Evolutionary conservation across 2,329 filamentous ascomycete species (phyloP).

Genomic region (Helminthosporium solani): DNA sequence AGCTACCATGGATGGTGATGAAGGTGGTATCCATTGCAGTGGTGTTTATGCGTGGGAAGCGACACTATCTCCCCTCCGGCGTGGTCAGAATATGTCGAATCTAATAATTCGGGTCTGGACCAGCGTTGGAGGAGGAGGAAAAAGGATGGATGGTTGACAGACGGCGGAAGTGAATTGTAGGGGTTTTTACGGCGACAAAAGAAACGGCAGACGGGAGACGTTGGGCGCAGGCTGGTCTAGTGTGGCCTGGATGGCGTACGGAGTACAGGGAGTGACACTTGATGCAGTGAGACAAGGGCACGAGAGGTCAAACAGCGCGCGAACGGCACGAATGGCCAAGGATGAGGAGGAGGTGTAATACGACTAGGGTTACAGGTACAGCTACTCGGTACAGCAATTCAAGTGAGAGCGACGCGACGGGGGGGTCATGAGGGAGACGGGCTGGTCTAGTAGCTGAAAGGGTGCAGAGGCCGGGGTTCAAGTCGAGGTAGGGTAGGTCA

Average conservation of each 20-base stretch:
- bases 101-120: conserved; percentile 40
- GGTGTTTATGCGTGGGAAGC: conserved; percentile 4
- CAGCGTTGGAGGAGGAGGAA: conserved; percentile 20
- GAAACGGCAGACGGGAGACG: conserved; percentile 20
- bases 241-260: too few relatives aligned
- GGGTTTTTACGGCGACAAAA: conserved; percentile 25
- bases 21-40: conserved; percentile 71
- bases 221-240: too few relatives aligned
- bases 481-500: too few relatives aligned
- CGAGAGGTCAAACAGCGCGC: background rate
- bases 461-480: background rate
- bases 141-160: conserved; percentile 4
- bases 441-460: too few relatives aligned
- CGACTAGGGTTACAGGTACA: too few relatives aligned
- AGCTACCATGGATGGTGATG: conserved; percentile 80
- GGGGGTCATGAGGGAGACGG: background rate
- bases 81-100: conserved; percentile 34
- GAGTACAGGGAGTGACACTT: too few relatives aligned
- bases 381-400: too few relatives aligned
- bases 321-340: background rate
- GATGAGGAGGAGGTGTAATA: background rate
- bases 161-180: conserved; percentile 21
- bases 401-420: too few relatives aligned
- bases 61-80: conserved; percentile 16
- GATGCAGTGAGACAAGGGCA: background rate